phyloP scores from a whole-genome alignment of 2,329 filamentous ascomycete species.

The Ramichloridium luteum region DNA sequence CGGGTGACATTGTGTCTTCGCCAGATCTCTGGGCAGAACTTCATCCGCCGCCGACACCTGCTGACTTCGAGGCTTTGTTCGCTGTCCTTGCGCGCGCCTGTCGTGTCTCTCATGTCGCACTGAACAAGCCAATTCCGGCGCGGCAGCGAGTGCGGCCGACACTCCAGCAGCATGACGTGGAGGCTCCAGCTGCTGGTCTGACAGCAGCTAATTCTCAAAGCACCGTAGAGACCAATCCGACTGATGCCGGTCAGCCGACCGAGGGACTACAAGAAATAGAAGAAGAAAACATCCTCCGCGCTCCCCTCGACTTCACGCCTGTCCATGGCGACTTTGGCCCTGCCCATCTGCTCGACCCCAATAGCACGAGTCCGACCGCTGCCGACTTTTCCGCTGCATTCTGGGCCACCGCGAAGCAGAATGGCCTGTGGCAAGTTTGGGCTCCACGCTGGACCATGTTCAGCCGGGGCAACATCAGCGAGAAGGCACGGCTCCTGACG shows the following conservation, averaged over 20 bases:
- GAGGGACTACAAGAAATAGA: conserved; percentile 4
- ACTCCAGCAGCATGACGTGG: conserved; percentile 2
- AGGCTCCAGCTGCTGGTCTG: too few relatives aligned
- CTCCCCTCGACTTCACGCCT: conserved; percentile 56
- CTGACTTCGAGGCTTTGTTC: conserved; percentile 29
- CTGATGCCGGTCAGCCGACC: neutral
- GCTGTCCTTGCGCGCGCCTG: conserved; percentile 31
- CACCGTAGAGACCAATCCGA: conserved; percentile 5
- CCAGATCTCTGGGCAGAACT: conserved; percentile 26
- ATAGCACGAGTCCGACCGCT: conserved; percentile 17
- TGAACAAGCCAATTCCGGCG: conserved; percentile 45
- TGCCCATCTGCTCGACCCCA: conserved; percentile 1
- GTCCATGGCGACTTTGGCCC: conserved; percentile 66
- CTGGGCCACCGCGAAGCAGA: conserved; percentile 67
- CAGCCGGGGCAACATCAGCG: conserved; percentile 75
- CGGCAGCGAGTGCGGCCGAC: neutral
- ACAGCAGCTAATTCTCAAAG: too few relatives aligned
- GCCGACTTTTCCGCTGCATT: conserved; percentile 55
- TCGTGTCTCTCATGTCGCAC: conserved; percentile 43
- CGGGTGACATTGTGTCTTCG: conserved; percentile 30
- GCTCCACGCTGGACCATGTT: conserved; percentile 91
- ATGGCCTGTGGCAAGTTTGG: conserved; percentile 71
- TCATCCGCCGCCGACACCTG: conserved; percentile 16
- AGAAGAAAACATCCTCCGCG: conserved; percentile 55
- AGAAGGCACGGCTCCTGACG: conserved; percentile 64